phyloP scores from a whole-genome alignment of 139 green algal genomes.

The Raphidocelis subcapitata region DNA sequence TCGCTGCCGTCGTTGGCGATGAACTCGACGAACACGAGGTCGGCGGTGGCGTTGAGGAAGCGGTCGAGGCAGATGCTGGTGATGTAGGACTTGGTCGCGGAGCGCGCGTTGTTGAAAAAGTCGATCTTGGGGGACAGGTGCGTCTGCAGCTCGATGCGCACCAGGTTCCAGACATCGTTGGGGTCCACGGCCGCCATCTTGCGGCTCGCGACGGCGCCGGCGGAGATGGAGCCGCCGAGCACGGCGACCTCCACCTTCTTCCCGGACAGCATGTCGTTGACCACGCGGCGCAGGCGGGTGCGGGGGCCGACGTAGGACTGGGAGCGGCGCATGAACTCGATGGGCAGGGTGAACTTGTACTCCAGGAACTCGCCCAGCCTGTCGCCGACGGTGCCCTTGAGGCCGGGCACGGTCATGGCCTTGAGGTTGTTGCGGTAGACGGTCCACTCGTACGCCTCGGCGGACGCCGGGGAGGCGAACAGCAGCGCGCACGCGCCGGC shows the following conservation, averaged over 20 bases:
- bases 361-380: not conserved
- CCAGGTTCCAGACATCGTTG: constrained; percentile 30
- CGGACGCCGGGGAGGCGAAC: not conserved
- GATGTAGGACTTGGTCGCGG: constrained; percentile 23
- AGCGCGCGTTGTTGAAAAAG: constrained; percentile 28
- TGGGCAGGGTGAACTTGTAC: constrained; percentile 16
- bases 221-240: constrained; percentile 30
- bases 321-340: constrained; percentile 27
- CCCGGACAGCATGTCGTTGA: constrained; percentile 17
- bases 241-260: constrained; percentile 16
- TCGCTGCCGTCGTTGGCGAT: constrained; percentile 30
- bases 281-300: constrained; percentile 21
- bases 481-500: not conserved
- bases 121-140: constrained; percentile 9
- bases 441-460: constrained; percentile 11
- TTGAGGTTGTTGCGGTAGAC: constrained; percentile 6
- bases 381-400: constrained; percentile 5
- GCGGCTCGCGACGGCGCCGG: constrained; percentile 23
- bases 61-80: constrained; percentile 25
- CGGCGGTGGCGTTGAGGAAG: constrained; percentile 20
- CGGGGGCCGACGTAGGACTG: constrained; percentile 21
- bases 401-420: constrained; percentile 1
- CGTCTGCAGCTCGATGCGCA: constrained; percentile 26
- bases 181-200: constrained; percentile 17
- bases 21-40: constrained; percentile 39